phyloP scores from a whole-genome alignment of 495 filamentous ascomycete genomes.

The Paragyromitra xinjiangensis region DNA sequence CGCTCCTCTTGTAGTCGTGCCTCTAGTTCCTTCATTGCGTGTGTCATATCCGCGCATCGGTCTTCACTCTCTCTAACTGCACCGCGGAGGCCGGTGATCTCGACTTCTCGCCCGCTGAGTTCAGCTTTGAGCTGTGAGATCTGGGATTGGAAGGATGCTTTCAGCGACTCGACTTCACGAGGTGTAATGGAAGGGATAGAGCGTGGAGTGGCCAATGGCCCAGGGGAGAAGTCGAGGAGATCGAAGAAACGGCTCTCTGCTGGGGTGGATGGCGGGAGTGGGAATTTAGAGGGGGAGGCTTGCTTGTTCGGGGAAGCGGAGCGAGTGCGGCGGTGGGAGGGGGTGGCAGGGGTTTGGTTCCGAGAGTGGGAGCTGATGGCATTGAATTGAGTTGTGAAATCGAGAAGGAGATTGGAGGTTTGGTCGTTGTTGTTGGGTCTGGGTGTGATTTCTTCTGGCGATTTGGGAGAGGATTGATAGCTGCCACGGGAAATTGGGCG shows the following conservation, averaged over 20 bases:
- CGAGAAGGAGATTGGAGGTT: conserved; percentile 79
- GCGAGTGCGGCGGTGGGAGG: conserved; percentile 51
- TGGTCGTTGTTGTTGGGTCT: conserved; percentile 25
- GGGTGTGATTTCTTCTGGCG: conserved; percentile 13
- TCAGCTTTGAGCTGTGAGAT: conserved; percentile 89
- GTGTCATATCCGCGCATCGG: conserved; percentile 46
- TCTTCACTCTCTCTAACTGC: conserved; percentile 84
- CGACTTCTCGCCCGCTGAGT: conserved; percentile 88
- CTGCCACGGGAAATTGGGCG: conserved; percentile 21
- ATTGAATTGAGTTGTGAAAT: conserved; percentile 84
- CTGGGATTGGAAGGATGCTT: conserved; percentile 86
- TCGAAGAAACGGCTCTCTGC: conserved; percentile 64
- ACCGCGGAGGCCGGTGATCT: conserved; percentile 81
- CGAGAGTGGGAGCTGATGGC: conserved; percentile 59
- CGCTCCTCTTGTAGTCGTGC: conserved; percentile 79
- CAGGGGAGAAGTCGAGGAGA: conserved; percentile 92
- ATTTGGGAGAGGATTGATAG: conserved; percentile 8
- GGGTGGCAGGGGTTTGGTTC: conserved; percentile 53
- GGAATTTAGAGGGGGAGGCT: conserved; percentile 60
- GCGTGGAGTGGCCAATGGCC: conserved; percentile 85
- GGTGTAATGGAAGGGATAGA: conserved; percentile 90
- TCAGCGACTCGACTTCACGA: conserved; percentile 88
- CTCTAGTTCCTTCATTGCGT: conserved; percentile 61
- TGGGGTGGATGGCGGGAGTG: conserved; percentile 61
- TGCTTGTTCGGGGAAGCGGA: conserved; percentile 57